Base-by-base conservation (phyloP, 2,329 filamentous ascomycete genomes). In the Sporothrix curviconia region DNA sequence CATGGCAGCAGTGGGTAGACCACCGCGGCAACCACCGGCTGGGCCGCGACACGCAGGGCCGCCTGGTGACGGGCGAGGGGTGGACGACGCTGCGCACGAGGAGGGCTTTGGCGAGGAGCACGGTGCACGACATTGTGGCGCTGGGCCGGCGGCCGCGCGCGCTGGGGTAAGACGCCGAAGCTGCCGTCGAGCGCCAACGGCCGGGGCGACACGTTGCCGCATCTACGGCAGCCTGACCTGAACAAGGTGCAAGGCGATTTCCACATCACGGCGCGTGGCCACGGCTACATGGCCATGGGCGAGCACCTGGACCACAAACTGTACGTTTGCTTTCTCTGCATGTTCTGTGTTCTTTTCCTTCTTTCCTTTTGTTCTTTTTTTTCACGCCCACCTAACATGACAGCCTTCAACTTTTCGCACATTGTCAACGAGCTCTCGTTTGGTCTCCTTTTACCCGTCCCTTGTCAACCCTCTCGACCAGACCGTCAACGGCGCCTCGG, bases 241-340 rank as follows among this genome's bases (percentile, higher is more conserved):
- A 99, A 99, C 73, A 95, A 95, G 75, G 94, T 99, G 44, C 92
- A 96, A 73, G 94, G 92, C 4, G 92, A 99, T 71, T 97, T 99
- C 69, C 94, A 99, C 70, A 94, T 99, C 67, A 99, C 94, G 1
- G 94, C 94, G 3, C 77, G 91, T 61, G 94, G 94, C 0, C 92
- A 97, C 71, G 94, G 94, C n/a, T 99, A 99, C 72, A 82, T 83
- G 72, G 90, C 92, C 68, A 78, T 84, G 63, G 89, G 86, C 39
- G 77, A 75, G 39, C 92, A 97, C 75, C 74, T 97, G 63, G 89
- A 95, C 66, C 92, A 97, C 71, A 77, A 40, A 72, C 90, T 94
- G 79, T 72, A 85, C 53, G 44, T 15, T 37, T 57, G 43, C 32
- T 53, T 8, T 37, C 24, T n/a, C 90, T 94, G 79, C 72, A 85